These are phyloP conservation scores for Speleostelium caveatum DNA, from an alignment of 78 protist species.

Conservation along the genomic window DNA sequence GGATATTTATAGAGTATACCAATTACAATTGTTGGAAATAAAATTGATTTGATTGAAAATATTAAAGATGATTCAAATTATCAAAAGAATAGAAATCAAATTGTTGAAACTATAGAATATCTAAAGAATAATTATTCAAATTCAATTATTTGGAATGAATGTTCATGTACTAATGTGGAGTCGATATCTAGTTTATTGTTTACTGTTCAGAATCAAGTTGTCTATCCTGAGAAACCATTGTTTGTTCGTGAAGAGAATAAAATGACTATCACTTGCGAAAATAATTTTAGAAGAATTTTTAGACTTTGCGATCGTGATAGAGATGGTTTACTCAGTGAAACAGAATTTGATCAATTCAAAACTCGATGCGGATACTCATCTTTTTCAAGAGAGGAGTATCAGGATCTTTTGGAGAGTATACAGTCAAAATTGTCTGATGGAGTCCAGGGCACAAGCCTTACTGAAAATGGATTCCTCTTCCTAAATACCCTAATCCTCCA, in stretches of 20 bases:
- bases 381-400: slow-evolving; percentile 24
- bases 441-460: slow-evolving; percentile 25
- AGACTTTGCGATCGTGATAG: slow-evolving; percentile 7
- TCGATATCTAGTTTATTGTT: slow-evolving; percentile 10
- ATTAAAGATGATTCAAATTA: not conserved
- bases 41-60: slow-evolving; percentile 17
- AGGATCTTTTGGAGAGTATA: not conserved
- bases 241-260: slow-evolving; percentile 12
- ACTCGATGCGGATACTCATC: slow-evolving; percentile 24
- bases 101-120: slow-evolving; percentile 30
- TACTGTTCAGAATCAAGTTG: not conserved
- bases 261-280: slow-evolving; percentile 17
- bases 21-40: slow-evolving; percentile 46
- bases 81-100: slow-evolving; percentile 3
- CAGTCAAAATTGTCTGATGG: slow-evolving; percentile 31
- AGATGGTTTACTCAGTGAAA: slow-evolving; percentile 35
- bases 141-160: slow-evolving; percentile 36
- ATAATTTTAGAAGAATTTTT: slow-evolving; percentile 37
- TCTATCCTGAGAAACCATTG: slow-evolving; percentile 46
- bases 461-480: slow-evolving; percentile 35
- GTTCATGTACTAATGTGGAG: not conserved
- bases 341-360: slow-evolving; percentile 36
- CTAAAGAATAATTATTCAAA: slow-evolving; percentile 9
- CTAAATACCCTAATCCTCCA: slow-evolving; percentile 26
- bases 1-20: slow-evolving; percentile 4